Evolutionary conservation across 2,329 filamentous ascomycete species (phyloP), one percentile per base, ranked within the genome.

Genomic region (Trichoderma sp.): DNA sequence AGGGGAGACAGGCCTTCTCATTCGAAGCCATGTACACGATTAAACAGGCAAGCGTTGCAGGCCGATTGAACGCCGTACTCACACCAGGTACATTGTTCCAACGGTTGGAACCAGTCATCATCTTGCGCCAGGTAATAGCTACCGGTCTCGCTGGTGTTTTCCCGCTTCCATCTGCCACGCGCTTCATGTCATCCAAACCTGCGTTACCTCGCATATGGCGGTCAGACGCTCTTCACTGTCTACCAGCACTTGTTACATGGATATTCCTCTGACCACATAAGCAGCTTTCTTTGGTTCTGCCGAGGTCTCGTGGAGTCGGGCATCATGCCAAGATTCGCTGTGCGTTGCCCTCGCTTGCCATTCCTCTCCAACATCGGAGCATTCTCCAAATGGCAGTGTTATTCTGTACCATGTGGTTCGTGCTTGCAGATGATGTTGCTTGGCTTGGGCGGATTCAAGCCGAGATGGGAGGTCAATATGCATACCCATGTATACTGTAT

Each of bases 201-300:
- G 64, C 57, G 50, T 39, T 20, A 32, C 61, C 68, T 59, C 59
- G 70, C 70, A 72, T 39, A 72, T 72, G 70, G 70, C 70, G 65
- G 70, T 72, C 70, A 69, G 57, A 28, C 64, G 28, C n/a, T 57
- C 23, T 50, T 64, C 50, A n/a, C 39, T n/a, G 12, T 32, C 34
- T 20, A n/a, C 20, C 6, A 26, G 17, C 6, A 17, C 12, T 12
- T 43, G n/a, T 9, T 59, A 9, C 53, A 43, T 39, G 26, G 15
- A 6, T 43, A 39, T 30, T 17, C 17, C n/a, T 39, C 34, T n/a
- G 23, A 47, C 17, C 17, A 67, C 26, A 58, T 32, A 20, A 59
- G 34, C 23, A 32, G 53, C 65, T 58, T 6, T 9, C 23, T n/a
- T 55, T 39, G 17, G 12, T 13, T 13, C 32, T 68, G 34, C 53